Conservation (phyloP, 1,139 yeast species). For the Geotrichum cucujoidarum region DNA sequence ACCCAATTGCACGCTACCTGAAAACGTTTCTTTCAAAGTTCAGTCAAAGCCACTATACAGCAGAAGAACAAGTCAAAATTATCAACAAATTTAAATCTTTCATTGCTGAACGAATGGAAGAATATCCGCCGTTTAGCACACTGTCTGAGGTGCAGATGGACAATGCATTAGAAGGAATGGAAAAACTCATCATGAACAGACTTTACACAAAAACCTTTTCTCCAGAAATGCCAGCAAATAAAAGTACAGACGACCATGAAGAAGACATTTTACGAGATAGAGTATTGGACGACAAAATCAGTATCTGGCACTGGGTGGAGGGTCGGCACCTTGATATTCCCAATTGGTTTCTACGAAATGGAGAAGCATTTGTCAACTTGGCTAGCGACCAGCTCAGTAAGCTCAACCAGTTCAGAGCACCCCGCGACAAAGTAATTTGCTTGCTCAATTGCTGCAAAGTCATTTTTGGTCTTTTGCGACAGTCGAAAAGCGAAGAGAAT, state of each 20-base stretch:
- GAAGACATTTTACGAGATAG: slow-evolving; percentile 63
- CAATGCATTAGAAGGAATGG: slow-evolving; percentile 86
- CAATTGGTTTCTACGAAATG: slow-evolving; percentile 41
- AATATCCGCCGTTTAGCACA: slow-evolving; percentile 69
- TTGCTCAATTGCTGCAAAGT: slow-evolving; percentile 88
- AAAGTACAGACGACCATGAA: slow-evolving; percentile 47
- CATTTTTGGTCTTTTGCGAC: slow-evolving; percentile 77
- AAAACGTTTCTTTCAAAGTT: slow-evolving; percentile 74
- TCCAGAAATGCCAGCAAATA: slow-evolving; percentile 55
- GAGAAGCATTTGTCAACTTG: slow-evolving; percentile 59
- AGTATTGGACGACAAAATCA: slow-evolving; percentile 51
- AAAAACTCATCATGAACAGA: slow-evolving; percentile 85
- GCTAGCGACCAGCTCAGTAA: slow-evolving; percentile 68
- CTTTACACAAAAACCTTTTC: slow-evolving; percentile 75
- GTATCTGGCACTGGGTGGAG: slow-evolving; percentile 67
- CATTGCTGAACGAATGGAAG: slow-evolving; percentile 58
- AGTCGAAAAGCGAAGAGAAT: slow-evolving; percentile 62
- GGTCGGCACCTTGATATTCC: slow-evolving; percentile 80
- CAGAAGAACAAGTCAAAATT: slow-evolving; percentile 72
- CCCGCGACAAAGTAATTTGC: slow-evolving; percentile 91
- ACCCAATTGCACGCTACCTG: slow-evolving; percentile 82
- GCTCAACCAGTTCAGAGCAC: slow-evolving; percentile 80
- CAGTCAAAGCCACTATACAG: slow-evolving; percentile 63
- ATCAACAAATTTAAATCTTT: slow-evolving; percentile 61
- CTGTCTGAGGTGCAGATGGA: slow-evolving; percentile 57